phyloP scores from a whole-genome alignment of 2,329 filamentous ascomycete genomes.

The Huntiella omanensis region DNA sequence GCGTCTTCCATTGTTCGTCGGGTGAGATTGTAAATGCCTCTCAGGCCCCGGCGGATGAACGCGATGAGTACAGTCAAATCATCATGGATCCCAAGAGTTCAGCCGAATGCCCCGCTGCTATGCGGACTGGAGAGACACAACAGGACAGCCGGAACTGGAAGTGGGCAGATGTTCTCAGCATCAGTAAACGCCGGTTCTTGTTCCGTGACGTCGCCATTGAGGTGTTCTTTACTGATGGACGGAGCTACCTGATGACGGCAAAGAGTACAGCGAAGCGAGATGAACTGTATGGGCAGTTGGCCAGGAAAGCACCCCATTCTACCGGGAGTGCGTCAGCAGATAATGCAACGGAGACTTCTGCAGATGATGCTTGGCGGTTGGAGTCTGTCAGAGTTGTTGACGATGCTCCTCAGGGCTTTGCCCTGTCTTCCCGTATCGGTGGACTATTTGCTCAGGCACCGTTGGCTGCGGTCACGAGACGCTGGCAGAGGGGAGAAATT shows the following conservation, averaged over 20 bases:
- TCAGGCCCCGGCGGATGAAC: slow-evolving; percentile 80
- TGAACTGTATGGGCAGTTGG: slow-evolving; percentile 59
- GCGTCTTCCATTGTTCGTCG: slow-evolving; percentile 85
- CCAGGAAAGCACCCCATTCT: slow-evolving; percentile 61
- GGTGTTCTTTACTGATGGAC: slow-evolving; percentile 89
- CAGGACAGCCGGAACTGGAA: slow-evolving; percentile 81
- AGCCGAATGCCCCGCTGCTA: not conserved
- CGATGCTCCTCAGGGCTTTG: slow-evolving; percentile 7
- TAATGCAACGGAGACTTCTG: slow-evolving; percentile 20
- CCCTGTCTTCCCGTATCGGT: slow-evolving; percentile 48
- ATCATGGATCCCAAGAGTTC: slow-evolving; percentile 41
- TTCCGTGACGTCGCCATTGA: slow-evolving; percentile 95
- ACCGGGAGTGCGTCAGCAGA: slow-evolving; percentile 50
- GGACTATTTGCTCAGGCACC: slow-evolving; percentile 85
- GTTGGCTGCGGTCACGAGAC: slow-evolving; percentile 42
- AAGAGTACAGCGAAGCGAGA: slow-evolving; percentile 57
- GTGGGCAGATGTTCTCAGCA: slow-evolving; percentile 85
- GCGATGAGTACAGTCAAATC: slow-evolving; percentile 87
- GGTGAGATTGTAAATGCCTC: slow-evolving; percentile 94
- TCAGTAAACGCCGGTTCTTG: slow-evolving; percentile 86
- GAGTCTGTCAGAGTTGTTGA: slow-evolving; percentile 53
- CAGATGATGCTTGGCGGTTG: slow-evolving; percentile 76
- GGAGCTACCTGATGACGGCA: slow-evolving; percentile 81
- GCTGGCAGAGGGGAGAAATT: slow-evolving; percentile 85
- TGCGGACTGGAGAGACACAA: slow-evolving; percentile 26